A percentile compares a stretch with the other conserved stretches of the same genome.
Evolutionary conservation across 192 early-diverging fungal species (phyloP).

Genomic region (Kappamyces sp.): DNA sequence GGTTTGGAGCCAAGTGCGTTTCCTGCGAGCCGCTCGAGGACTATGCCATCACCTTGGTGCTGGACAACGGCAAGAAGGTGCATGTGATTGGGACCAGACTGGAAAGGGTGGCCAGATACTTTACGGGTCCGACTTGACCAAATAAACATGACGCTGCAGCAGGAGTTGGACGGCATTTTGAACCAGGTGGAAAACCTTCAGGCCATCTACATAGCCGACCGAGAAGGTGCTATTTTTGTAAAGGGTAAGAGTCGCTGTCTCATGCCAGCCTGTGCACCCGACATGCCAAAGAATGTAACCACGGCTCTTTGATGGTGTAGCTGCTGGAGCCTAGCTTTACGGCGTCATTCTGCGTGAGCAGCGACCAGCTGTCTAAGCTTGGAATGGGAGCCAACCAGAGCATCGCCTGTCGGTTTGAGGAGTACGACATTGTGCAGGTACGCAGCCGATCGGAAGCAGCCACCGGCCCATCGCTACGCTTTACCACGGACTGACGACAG

Average conservation of each 20-base stretch:
- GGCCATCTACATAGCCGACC: slow-evolving; percentile 10
- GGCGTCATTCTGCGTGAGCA: slow-evolving; percentile 10
- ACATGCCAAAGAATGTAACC: slow-evolving; percentile 5
- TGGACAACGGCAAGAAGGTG: too few species aligned
- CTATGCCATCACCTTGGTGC: too few species aligned
- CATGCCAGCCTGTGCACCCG: slow-evolving; percentile 6
- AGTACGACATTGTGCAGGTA: slow-evolving; percentile 8
- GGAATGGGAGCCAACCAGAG: slow-evolving; percentile 4
- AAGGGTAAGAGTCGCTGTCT: slow-evolving; percentile 1
- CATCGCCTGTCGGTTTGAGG: slow-evolving; percentile 4
- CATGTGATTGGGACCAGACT: too few species aligned
- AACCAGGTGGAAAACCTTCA: slow-evolving; percentile 12
- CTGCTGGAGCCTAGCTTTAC: slow-evolving; percentile 15
- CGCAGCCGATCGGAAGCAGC: too few species aligned
- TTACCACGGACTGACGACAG: neutral
- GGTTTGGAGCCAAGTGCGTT: too few species aligned
- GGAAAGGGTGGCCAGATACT: too few species aligned
- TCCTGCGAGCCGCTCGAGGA: too few species aligned
- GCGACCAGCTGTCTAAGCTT: neutral
- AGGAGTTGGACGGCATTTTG: slow-evolving; percentile 12
- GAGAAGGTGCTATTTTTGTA: slow-evolving; percentile 12
- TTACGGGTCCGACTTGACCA: too few species aligned
- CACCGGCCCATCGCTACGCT: too few species aligned
- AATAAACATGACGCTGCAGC: slow-evolving; percentile 6
- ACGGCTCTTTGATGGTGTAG: too few species aligned